These are phyloP conservation scores for Plasmodium relictum DNA, from an alignment of 169 alveolate species.

Conservation along the genomic window DNA sequence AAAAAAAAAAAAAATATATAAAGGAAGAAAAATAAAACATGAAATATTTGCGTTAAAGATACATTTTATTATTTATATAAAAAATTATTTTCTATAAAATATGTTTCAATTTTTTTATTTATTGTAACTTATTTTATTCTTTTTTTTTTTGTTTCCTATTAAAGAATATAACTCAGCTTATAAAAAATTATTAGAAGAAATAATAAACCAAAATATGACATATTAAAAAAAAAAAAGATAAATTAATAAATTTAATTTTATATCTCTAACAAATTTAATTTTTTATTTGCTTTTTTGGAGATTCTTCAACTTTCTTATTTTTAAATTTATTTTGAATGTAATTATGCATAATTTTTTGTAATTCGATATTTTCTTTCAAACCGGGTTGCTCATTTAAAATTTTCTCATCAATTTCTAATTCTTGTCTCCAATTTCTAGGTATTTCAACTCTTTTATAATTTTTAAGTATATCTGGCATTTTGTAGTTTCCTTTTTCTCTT, in stretches of 20 bases:
- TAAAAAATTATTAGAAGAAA: too few relatives aligned
- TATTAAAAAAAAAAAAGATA: not conserved
- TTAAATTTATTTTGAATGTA: constrained; percentile 66
- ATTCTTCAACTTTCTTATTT: constrained; percentile 21
- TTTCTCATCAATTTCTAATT: constrained; percentile 72
- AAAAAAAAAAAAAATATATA: too few relatives aligned
- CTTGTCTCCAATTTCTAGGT: constrained; percentile 78
- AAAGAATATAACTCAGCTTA: too few relatives aligned
- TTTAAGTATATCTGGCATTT: constrained; percentile 64
- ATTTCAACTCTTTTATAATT: constrained; percentile 76
- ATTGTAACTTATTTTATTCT: too few relatives aligned
- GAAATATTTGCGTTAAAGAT: too few relatives aligned
- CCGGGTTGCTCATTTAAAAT: constrained; percentile 76
- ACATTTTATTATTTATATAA: too few relatives aligned
- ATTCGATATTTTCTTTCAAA: constrained; percentile 73
- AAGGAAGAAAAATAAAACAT: too few relatives aligned
- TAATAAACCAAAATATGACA: too few relatives aligned
- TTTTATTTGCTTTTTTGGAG: constrained; percentile 37
- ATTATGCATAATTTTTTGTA: constrained; percentile 73
- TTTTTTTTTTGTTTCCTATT: too few relatives aligned
- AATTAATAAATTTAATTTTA: not conserved
- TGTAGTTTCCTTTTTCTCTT: constrained; percentile 70
- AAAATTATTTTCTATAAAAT: too few relatives aligned
- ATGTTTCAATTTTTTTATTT: too few relatives aligned
- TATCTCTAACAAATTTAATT: constrained; percentile 1